Evolutionary conservation across 345 rosid species (phyloP), one percentile per base, ranked within the genome.

Genomic region (Camelina sativa): DNA sequence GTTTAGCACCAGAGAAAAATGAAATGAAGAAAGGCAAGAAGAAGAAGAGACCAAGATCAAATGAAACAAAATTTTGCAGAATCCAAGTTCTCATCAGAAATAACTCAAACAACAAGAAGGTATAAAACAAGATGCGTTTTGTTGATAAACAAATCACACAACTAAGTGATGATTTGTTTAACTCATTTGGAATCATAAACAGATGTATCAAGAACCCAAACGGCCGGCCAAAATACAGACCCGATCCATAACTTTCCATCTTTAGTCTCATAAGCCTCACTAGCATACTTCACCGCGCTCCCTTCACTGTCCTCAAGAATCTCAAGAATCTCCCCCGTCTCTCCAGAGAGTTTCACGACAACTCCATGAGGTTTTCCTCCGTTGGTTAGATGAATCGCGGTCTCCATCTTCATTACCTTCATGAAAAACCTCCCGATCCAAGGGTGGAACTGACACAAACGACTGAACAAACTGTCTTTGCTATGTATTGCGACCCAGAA

Each of bases 201-300:
- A 19, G 67, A 58, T 25, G 50, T 66, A 47, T 74, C 71, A 73
- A 60, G 65, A 12, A 87, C 61, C 67, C 83, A 90, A 60, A 88
- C 30, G 34, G 80, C 84, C 6, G 97, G 89, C 83, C 69, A 74
- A 69, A 55, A 66, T 20, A 86, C 84, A 22, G 94, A 88, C 0
- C 88, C 97, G 2, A 88, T 37, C 97, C 97, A 91, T 54, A 78
- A 23, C 65, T 77, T 78, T 4, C 79, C 79, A 11, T 87, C 87
- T 53, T 84, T 78, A 48, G 80, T 79, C 75, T 89, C 92, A 79
- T 82, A 87, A 67, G 87, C 84, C 80, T 91, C 95, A 71, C 97
- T 89, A 1, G 84, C 77, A 64, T 78, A 80, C 69, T 77, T 79
- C 81, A 91, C 47, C 4, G 66, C 77, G 69, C 72, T 84, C 59